A percentile compares a stretch with the other conserved stretches of the same genome.
Conservation (phyloP, 345 rosid genomes). For the Populus davidiana region DNA sequence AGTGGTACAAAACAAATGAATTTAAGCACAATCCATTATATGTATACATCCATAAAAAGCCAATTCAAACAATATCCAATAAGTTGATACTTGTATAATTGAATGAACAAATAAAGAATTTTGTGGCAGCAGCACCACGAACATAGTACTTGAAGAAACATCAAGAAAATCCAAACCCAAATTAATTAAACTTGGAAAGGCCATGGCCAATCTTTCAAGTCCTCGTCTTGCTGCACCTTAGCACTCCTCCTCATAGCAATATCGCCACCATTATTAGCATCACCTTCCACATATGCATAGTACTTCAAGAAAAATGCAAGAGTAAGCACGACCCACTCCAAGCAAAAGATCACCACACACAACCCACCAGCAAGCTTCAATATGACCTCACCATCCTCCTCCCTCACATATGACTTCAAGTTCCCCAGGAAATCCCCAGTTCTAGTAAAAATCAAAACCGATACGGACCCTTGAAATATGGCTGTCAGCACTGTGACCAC, state of each 20-base stretch:
- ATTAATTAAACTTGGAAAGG: slow-evolving; percentile 59
- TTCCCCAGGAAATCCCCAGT: slow-evolving; percentile 59
- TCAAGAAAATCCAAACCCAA: background rate
- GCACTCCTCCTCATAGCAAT: slow-evolving; percentile 44
- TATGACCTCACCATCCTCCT: slow-evolving; percentile 75
- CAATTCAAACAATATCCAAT: background rate
- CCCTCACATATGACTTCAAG: slow-evolving; percentile 77
- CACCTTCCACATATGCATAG: slow-evolving; percentile 59
- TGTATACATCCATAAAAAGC: background rate
- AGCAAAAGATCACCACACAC: slow-evolving; percentile 61
- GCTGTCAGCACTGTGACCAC: slow-evolving; percentile 77
- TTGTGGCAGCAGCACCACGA: slow-evolving; percentile 8
- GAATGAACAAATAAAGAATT: background rate
- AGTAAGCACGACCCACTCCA: slow-evolving; percentile 85
- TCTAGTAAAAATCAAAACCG: slow-evolving; percentile 70
- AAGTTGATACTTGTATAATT: background rate
- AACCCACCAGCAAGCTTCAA: slow-evolving; percentile 79
- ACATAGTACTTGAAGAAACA: background rate
- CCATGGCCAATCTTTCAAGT: slow-evolving; percentile 79
- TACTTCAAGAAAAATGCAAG: slow-evolving; percentile 91
- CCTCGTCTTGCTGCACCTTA: slow-evolving; percentile 75
- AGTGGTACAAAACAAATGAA: background rate
- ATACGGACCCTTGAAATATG: slow-evolving; percentile 86
- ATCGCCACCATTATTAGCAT: slow-evolving; percentile 16
- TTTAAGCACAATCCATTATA: background rate